Conservation (phyloP, 805 yeast genomes). For the Myxozyma geophila region DNA sequence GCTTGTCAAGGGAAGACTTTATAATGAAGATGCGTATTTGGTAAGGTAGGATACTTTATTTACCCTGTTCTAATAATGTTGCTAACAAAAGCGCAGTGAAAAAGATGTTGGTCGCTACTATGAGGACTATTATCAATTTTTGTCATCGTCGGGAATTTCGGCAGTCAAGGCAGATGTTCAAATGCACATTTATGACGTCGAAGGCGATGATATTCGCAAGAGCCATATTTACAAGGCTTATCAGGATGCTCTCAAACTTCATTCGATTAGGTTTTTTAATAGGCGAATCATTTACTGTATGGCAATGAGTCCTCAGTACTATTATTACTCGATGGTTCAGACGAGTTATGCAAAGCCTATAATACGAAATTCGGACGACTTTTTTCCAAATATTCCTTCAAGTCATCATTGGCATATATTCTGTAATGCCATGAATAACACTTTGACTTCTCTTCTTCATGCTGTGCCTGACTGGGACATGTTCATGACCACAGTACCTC, state of each 20-base stretch:
- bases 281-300: constrained; percentile 42
- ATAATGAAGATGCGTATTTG: constrained; percentile 20
- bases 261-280: constrained; percentile 37
- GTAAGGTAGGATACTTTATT: constrained; percentile 13
- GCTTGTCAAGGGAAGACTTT: constrained; percentile 16
- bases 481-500: constrained; percentile 40
- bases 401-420: constrained; percentile 44
- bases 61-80: not conserved
- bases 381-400: constrained; percentile 40
- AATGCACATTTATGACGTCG: constrained; percentile 40
- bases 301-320: constrained; percentile 41
- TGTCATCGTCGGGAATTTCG: constrained; percentile 39
- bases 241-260: constrained; percentile 39
- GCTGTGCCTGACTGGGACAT: constrained; percentile 43
- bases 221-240: constrained; percentile 34
- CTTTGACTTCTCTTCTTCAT: constrained; percentile 38
- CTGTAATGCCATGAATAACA: constrained; percentile 39
- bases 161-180: constrained; percentile 42
- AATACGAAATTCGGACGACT: constrained; percentile 43
- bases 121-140: constrained; percentile 40
- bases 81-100: constrained; percentile 8
- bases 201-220: constrained; percentile 31
- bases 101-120: constrained; percentile 38
- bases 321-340: constrained; percentile 28
- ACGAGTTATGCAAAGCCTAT: constrained; percentile 36